Evolutionary conservation across 2,329 filamentous ascomycete genomes (phyloP).

Genomic region (Calonectria hawksworthii): DNA sequence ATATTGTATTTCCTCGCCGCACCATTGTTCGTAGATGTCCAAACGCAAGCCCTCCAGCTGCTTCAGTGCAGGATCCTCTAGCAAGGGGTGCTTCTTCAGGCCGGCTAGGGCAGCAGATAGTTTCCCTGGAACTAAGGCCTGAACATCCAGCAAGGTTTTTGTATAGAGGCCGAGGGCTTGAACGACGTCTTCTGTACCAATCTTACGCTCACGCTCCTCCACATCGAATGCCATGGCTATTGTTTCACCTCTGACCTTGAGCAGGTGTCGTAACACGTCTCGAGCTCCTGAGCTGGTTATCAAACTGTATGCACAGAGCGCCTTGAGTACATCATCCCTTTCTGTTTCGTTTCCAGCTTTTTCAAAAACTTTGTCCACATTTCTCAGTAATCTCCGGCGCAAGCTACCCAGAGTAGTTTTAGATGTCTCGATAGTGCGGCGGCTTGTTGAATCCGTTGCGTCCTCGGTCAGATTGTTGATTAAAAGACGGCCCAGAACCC

Average conservation of each 20-base stretch:
- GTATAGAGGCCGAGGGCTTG: slow-evolving; percentile 80
- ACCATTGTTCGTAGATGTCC: slow-evolving; percentile 84
- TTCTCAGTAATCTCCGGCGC: slow-evolving; percentile 73
- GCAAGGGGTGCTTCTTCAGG: slow-evolving; percentile 78
- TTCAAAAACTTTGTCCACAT: slow-evolving; percentile 78
- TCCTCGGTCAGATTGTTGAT: slow-evolving; percentile 78
- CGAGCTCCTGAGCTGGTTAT: slow-evolving; percentile 83
- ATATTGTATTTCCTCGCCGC: slow-evolving; percentile 83
- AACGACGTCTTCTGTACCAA: slow-evolving; percentile 66
- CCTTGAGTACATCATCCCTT: slow-evolving; percentile 73
- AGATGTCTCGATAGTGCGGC: slow-evolving; percentile 67
- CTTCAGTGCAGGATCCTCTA: slow-evolving; percentile 79
- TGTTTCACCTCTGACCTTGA: slow-evolving; percentile 78
- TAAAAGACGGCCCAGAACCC: slow-evolving; percentile 82
- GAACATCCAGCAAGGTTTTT: slow-evolving; percentile 82
- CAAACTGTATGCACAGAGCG: slow-evolving; percentile 86
- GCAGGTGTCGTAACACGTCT: slow-evolving; percentile 84
- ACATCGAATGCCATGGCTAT: slow-evolving; percentile 74
- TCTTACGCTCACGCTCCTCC: slow-evolving; percentile 58
- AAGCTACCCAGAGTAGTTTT: slow-evolving; percentile 74
- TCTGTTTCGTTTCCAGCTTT: slow-evolving; percentile 68
- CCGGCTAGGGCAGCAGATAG: slow-evolving; percentile 77
- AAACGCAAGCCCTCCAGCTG: slow-evolving; percentile 79
- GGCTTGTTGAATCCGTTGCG: slow-evolving; percentile 49
- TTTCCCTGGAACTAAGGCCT: slow-evolving; percentile 79